Base-by-base conservation (phyloP, 129 eudicot genomes). In the Solidago caesia region DNA sequence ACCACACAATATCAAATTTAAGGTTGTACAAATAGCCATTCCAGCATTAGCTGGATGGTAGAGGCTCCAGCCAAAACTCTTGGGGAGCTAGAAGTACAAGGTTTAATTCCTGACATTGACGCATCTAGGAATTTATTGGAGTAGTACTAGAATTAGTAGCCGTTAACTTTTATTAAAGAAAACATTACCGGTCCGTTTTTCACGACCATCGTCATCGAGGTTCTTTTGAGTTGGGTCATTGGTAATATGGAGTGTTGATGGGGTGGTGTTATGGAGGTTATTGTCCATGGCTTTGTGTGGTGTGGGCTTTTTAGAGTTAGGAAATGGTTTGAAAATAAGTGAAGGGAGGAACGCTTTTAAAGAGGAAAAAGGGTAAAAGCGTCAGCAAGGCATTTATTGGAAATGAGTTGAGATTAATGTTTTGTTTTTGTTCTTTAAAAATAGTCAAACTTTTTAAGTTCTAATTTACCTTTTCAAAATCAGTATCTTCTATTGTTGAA, bases 191-290 rank as follows among this genome's bases (percentile, higher is more conserved):
- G 97, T 89, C 83, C 97, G 47, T 58, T 79, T 79, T 55, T 67
- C 68, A 3, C 96, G 96, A n/a, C 97, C 97, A 45, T 92, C 97
- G 42, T 92, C 97, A 60, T 92, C 97, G 29, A 88, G 75, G 48
- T 86, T 82, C 68, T 85, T 86, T 72, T 44, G 45, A 5, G 67
- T 62, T 15, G 67, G 67, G 44, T 62, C 67, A 12, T 62, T 62
- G 15, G 67, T 62, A 44, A 62, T 62, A 33, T 62, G 67, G 5
- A 62, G 45, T 27, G 67, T 29, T 4, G 67, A 33, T 10, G 67
- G 64, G 64, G 25, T 58, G 64, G 51, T 46, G 51, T 46, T 46
- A 46, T 46, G 51, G 51, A 46, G 4, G 7, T 16, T n/a, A 12
- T 58, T 27, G 66, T 61, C 66, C 67, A 62, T 62, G 67, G 44